Conservation (phyloP, 352 stramenopile genomes). For the Phytophthora pistaciae region DNA sequence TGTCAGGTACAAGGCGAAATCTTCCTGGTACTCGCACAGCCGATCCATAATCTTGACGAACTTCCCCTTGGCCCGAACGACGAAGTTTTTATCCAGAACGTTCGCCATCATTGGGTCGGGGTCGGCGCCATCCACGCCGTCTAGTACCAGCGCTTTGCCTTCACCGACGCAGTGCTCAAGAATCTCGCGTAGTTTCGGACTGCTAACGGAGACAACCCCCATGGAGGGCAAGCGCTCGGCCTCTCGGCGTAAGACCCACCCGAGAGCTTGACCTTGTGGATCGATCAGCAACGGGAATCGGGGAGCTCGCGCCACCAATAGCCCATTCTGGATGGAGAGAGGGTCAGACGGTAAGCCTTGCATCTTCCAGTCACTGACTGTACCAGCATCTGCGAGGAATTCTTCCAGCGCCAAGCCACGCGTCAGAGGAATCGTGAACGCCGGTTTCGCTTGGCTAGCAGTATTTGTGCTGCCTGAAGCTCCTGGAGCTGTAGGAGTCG, state of each 20-base stretch:
- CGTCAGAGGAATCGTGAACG: conserved; percentile 72
- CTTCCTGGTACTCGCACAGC: conserved; percentile 71
- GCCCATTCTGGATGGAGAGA: conserved; percentile 92
- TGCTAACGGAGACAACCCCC: conserved; percentile 69
- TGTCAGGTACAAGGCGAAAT: conserved; percentile 75
- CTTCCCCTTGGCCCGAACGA: conserved; percentile 65
- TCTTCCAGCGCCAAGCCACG: conserved; percentile 62
- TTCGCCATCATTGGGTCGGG: conserved; percentile 68
- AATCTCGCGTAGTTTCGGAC: conserved; percentile 82
- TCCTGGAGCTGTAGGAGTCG: conserved; percentile 6
- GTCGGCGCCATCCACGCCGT: conserved; percentile 71
- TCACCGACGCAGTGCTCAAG: conserved; percentile 90
- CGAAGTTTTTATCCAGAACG: conserved; percentile 74
- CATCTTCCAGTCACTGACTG: conserved; percentile 90
- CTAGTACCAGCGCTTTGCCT: conserved; percentile 86
- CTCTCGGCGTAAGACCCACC: conserved; percentile 88
- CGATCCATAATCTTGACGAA: conserved; percentile 81
- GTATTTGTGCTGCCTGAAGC: conserved; percentile 8
- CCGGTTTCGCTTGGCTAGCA: conserved; percentile 14
- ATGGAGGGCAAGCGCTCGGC: conserved; percentile 62
- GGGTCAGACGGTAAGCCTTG: conserved; percentile 88
- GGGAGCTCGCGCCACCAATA: conserved; percentile 82
- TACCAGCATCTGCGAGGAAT: conserved; percentile 84
- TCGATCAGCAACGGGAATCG: conserved; percentile 91
- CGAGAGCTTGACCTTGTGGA: conserved; percentile 89